Evolutionary conservation across 805 yeast genomes (phyloP).

Genomic region (Metschnikowia lunata): DNA sequence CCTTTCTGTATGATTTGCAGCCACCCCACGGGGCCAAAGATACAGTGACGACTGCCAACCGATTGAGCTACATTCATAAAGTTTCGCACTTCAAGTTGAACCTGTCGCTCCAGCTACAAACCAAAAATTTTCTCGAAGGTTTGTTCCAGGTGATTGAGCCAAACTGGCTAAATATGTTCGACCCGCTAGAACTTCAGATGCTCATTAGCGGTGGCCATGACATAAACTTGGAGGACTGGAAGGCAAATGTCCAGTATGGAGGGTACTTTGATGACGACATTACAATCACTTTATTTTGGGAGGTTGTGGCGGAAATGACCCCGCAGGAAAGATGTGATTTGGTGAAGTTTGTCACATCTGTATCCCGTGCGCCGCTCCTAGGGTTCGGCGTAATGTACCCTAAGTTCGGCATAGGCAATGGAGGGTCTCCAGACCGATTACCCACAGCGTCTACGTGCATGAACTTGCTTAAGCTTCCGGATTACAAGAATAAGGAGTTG

Average conservation of each 20-base stretch:
- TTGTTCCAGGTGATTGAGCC: constrained; percentile 62
- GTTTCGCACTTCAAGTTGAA: constrained; percentile 78
- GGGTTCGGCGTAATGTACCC: constrained; percentile 71
- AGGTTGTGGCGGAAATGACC: constrained; percentile 63
- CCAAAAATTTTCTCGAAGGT: constrained; percentile 65
- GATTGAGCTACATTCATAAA: constrained; percentile 69
- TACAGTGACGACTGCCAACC: constrained; percentile 57
- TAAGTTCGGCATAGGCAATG: constrained; percentile 70
- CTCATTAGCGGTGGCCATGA: constrained; percentile 67
- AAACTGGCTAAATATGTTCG: constrained; percentile 80
- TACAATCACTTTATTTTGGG: constrained; percentile 72
- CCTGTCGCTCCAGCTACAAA: constrained; percentile 52
- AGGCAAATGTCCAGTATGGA: constrained; percentile 49
- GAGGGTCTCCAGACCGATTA: constrained; percentile 55
- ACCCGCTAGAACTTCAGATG: constrained; percentile 76
- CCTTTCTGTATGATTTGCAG: constrained; percentile 51
- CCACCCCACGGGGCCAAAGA: constrained; percentile 51
- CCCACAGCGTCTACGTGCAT: constrained; percentile 96
- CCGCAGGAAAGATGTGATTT: constrained; percentile 60
- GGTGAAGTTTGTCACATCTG: constrained; percentile 87
- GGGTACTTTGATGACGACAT: constrained; percentile 50
- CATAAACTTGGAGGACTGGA: constrained; percentile 68
- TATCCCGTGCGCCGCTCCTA: constrained; percentile 82
- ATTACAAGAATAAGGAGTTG: constrained; percentile 45
- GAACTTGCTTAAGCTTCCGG: constrained; percentile 80